These are phyloP conservation scores for Tephrocybe sp. DNA, from an alignment of 768 basidiomycete species.

Conservation along the genomic window DNA sequence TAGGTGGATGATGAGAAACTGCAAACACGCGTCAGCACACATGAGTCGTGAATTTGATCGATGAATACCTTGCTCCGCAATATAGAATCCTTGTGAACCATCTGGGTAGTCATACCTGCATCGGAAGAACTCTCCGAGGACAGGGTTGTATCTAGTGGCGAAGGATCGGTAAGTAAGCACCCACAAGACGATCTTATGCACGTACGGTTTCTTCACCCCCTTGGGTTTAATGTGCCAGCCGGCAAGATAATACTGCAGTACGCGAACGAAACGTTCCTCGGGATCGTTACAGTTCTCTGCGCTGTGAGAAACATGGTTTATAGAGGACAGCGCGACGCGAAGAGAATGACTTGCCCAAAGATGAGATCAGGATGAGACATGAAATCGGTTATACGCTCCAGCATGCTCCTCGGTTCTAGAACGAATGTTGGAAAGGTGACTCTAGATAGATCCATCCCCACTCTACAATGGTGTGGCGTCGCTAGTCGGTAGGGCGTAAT, in stretches of 20 bases:
- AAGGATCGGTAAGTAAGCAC: constrained; percentile 5
- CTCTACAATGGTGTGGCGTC: constrained; percentile 42
- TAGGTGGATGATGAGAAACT: constrained; percentile 95
- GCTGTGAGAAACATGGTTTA: constrained; percentile 36
- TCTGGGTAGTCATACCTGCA: constrained; percentile 92
- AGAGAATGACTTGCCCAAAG: constrained; percentile 68
- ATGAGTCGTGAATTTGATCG: background rate
- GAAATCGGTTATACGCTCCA: constrained; percentile 98
- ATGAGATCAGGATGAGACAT: constrained; percentile 98
- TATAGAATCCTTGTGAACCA: constrained; percentile 90
- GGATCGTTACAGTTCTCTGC: constrained; percentile 79
- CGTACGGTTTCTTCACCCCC: constrained; percentile 98
- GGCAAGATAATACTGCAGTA: constrained; percentile 93
- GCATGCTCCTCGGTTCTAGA: constrained; percentile 94
- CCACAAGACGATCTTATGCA: constrained; percentile 15
- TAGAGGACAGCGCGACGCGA: background rate
- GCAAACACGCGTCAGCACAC: constrained; percentile 9
- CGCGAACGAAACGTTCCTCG: constrained; percentile 88
- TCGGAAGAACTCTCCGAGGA: constrained; percentile 97
- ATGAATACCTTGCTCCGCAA: constrained; percentile 86
- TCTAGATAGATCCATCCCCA: constrained; percentile 95
- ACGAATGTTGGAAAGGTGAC: constrained; percentile 96
- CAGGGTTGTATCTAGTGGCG: constrained; percentile 81
- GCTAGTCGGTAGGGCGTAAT: constrained; percentile 2
- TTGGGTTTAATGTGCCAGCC: constrained; percentile 99